These are phyloP conservation scores for Batkoa obscura DNA, from an alignment of 371 early-diverging fungal species.

Conservation along the genomic window DNA sequence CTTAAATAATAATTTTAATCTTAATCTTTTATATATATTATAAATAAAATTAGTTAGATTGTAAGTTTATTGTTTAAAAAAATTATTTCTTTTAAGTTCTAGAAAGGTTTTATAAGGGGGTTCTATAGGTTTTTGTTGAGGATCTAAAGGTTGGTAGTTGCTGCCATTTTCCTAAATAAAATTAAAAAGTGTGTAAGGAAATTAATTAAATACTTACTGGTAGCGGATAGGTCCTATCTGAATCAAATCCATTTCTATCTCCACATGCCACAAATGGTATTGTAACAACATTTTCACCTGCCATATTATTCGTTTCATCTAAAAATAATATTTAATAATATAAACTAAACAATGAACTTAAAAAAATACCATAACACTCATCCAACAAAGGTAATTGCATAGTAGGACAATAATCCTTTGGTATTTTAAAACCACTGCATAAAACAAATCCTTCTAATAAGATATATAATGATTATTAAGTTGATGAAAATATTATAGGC, in stretches of 20 bases:
- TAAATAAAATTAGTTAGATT: no score
- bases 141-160: constrained; percentile 23
- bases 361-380: constrained; percentile 32
- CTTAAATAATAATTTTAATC: no score
- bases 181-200: background rate
- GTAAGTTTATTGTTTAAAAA: constrained; percentile 3
- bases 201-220: constrained; percentile 16
- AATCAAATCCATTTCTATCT: constrained; percentile 67
- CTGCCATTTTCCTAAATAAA: background rate
- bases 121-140: constrained; percentile 69
- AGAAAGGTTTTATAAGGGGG: constrained; percentile 80
- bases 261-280: constrained; percentile 87
- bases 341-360: background rate
- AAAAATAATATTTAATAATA: background rate
- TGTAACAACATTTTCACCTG: constrained; percentile 52
- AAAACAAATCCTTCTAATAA: constrained; percentile 76
- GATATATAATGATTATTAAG: background rate
- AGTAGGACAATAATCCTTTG: constrained; percentile 60
- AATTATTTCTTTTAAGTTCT: constrained; percentile 32
- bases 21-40: no score
- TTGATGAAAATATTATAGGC: background rate
- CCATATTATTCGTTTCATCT: constrained; percentile 28
- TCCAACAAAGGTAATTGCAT: constrained; percentile 78
- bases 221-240: constrained; percentile 61
- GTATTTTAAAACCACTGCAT: constrained; percentile 73